Evolutionary conservation across 2,329 filamentous ascomycete genomes (phyloP).

Genomic region (Paecilomyces niveus): DNA sequence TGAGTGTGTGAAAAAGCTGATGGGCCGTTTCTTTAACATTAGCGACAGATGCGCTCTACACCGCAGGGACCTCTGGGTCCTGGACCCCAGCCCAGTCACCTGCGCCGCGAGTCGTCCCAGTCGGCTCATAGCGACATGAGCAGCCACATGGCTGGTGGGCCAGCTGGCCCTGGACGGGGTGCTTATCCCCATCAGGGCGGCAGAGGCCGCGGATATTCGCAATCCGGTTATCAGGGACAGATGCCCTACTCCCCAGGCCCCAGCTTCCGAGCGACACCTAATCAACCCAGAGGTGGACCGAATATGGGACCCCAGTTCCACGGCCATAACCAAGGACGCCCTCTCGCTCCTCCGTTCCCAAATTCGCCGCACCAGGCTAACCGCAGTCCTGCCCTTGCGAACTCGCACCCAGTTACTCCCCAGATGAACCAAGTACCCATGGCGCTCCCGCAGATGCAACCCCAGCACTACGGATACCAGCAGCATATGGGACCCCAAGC

Average conservation of each 20-base stretch:
- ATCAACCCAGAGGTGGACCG: constrained; percentile 43
- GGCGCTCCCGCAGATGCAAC: constrained; percentile 56
- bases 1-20: constrained; percentile 4
- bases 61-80: constrained; percentile 56
- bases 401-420: constrained; percentile 61
- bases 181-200: constrained; percentile 47
- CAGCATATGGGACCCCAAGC: constrained; percentile 53
- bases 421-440: constrained; percentile 67
- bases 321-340: constrained; percentile 34
- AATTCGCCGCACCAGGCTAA: constrained; percentile 61
- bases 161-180: constrained; percentile 47
- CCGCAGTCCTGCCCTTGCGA: constrained; percentile 59
- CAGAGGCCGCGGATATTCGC: constrained; percentile 52
- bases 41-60: constrained; percentile 65
- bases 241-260: constrained; percentile 49
- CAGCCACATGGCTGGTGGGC: constrained; percentile 47
- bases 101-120: constrained; percentile 79
- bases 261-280: constrained; percentile 44
- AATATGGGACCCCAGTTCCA: constrained; percentile 49
- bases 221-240: constrained; percentile 44
- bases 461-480: constrained; percentile 50
- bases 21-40: constrained; percentile 11
- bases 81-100: constrained; percentile 64
- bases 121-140: constrained; percentile 69
- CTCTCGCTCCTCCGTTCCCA: constrained; percentile 43